Evolutionary conservation across 1,284 basidiomycete species (phyloP).

Genomic region (Schizophyllum commune): DNA sequence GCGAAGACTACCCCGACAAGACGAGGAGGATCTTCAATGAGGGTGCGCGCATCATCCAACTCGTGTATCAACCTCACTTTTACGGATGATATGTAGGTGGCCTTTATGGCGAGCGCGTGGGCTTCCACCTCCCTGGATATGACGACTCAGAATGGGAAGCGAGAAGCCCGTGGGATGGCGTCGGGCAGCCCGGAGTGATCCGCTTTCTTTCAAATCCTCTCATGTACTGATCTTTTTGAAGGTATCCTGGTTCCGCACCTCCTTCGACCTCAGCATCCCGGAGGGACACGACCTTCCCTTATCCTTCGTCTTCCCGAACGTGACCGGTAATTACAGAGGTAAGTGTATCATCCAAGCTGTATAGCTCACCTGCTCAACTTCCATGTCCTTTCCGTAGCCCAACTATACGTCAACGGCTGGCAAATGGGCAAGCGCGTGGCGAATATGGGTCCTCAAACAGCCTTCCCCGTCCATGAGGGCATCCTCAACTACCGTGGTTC

Average conservation of each 20-base stretch:
- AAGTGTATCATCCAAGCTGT: background rate
- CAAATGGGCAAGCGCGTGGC: constrained; percentile 39
- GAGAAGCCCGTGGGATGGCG: constrained; percentile 31
- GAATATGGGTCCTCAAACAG: constrained; percentile 32
- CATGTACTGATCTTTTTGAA: background rate
- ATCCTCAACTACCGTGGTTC: constrained; percentile 40
- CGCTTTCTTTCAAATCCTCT: constrained; percentile 18
- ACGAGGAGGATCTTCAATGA: constrained; percentile 8
- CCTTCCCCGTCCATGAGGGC: constrained; percentile 38
- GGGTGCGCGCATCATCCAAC: background rate
- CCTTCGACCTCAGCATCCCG: constrained; percentile 35
- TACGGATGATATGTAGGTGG: constrained; percentile 32
- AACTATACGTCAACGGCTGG: constrained; percentile 37
- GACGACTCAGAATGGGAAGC: constrained; percentile 34
- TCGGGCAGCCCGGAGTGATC: constrained; percentile 31
- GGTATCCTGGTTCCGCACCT: constrained; percentile 27
- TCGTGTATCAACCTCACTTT: constrained; percentile 18
- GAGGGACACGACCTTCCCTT: constrained; percentile 41
- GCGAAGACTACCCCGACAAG: constrained; percentile 27
- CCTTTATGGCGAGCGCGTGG: constrained; percentile 17
- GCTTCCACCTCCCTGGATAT: constrained; percentile 46
- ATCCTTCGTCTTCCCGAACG: constrained; percentile 30
- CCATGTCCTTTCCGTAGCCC: background rate
- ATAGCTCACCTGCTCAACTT: background rate
- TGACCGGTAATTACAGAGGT: constrained; percentile 29